A percentile compares a stretch with the other conserved stretches of the same genome.
Evolutionary conservation across 2,329 filamentous ascomycete genomes (phyloP).

Genomic region (Berkeleyomyces basicola): DNA sequence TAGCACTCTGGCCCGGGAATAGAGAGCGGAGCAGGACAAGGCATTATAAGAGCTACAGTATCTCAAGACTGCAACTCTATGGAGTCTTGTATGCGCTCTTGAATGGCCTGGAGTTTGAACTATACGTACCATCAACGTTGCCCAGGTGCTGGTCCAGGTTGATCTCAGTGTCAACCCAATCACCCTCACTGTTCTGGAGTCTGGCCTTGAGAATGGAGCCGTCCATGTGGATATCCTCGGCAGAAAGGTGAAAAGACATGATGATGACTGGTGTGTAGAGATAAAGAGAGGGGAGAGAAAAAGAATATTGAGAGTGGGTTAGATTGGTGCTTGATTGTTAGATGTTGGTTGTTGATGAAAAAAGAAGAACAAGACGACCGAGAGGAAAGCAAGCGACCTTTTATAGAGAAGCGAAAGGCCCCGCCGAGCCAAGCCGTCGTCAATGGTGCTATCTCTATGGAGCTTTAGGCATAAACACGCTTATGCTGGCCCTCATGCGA

Average conservation of each 20-base stretch:
- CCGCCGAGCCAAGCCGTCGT: not conserved
- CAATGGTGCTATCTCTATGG: not conserved
- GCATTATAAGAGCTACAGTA: no score
- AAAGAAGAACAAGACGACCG: not conserved
- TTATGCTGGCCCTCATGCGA: not conserved
- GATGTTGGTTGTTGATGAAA: not conserved
- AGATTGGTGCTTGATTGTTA: not conserved
- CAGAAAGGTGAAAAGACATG: constrained; percentile 30
- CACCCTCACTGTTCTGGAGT: constrained; percentile 27
- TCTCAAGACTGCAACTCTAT: no score
- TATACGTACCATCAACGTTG: constrained; percentile 31
- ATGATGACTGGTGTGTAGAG: not conserved
- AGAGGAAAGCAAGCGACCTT: not conserved
- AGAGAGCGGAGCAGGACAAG: no score
- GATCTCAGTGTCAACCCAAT: constrained; percentile 28
- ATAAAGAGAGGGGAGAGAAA: not conserved
- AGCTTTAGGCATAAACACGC: not conserved
- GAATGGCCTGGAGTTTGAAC: constrained; percentile 15
- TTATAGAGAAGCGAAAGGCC: not conserved
- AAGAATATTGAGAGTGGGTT: not conserved
- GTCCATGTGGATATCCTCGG: constrained; percentile 30
- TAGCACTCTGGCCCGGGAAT: not conserved
- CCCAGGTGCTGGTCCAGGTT: constrained; percentile 38
- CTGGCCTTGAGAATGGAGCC: constrained; percentile 30
- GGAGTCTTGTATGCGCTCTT: constrained; percentile 13